Base-by-base conservation (phyloP, 2,329 filamentous ascomycete species). In the Cryphonectria naterciae region DNA sequence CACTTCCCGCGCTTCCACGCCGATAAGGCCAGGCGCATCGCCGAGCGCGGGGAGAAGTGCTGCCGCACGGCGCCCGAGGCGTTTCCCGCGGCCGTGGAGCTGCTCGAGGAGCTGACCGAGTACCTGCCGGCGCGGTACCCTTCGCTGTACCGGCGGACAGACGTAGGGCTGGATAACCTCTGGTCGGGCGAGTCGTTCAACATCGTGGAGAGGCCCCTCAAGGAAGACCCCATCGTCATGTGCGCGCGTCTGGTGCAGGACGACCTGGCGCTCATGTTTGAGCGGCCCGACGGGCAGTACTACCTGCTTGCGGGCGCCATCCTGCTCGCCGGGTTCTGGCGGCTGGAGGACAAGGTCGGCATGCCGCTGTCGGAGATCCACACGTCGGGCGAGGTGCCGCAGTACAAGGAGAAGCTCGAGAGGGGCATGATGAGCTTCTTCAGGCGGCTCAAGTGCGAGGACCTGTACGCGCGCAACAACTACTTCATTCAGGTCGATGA, bases 401-500 rank as follows among this genome's bases (percentile, higher is more conserved):
- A 90, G 63, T 95, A 86, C 83, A 86, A 86, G 71, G 83, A 88
- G 75, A 93, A 93, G 77, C 83, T 95, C 15, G 90, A 94, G 77
- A 90, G 89, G 72, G 91, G 92, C 17, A 95, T 95, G 92, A 86
- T 87, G 82, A 93, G 92, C 78, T 94, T 97, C 83, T 96, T 97
- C 82, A 85, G 88, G 0, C 83, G 93, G 0, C 79, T 96, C 0
- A 85, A 87, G 76, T 91, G 91, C 1, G 89, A 93, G 58, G 88
- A 89, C 61, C 86, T 86, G n/a, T 84, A 85, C 71, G 80, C 78
- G 67, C 85, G 93, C 71, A 93, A 95, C 78, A 95, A 96, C 78
- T 97, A 96, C 81, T 97, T 97, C 82, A 87, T 97, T 73, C 93
- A 97, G 81, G 93, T 96, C 1, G 93, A 97, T 77, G 92, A 94